Conservation (phyloP, 192 early-diverging fungal species). For the Phlyctochytrium planicorne region DNA sequence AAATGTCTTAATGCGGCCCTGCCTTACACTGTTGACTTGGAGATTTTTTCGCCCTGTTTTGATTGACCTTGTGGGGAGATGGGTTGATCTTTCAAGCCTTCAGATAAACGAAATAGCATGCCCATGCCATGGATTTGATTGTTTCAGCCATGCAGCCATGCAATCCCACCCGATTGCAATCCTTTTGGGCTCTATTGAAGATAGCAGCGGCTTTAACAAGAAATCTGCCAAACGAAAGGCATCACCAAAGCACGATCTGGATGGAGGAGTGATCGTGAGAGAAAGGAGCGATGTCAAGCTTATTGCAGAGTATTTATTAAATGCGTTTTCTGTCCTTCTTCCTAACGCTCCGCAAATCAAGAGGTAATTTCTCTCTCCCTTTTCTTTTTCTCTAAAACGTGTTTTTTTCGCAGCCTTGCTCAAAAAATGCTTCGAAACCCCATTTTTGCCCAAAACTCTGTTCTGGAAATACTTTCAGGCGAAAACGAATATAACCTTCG, state of each 20-base stretch:
- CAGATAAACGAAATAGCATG: background rate
- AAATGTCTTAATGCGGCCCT: slow-evolving; percentile 31
- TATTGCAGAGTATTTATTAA: background rate
- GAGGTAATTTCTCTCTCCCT: slow-evolving; percentile 11
- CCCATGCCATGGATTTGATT: background rate
- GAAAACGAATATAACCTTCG: slow-evolving; percentile 3
- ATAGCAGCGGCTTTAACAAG: background rate
- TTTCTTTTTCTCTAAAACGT: background rate
- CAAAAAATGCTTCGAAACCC: background rate
- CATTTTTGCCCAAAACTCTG: background rate
- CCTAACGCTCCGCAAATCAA: background rate
- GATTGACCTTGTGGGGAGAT: slow-evolving; percentile 78
- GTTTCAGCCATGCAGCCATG: background rate
- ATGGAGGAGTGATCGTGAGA: slow-evolving; percentile 11
- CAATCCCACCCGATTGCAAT: background rate
- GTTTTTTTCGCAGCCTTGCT: background rate
- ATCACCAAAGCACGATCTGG: slow-evolving; percentile 27
- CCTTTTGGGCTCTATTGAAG: background rate
- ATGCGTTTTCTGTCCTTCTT: background rate
- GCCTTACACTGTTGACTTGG: slow-evolving; percentile 31
- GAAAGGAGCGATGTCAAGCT: background rate
- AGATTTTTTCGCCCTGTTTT: slow-evolving; percentile 71
- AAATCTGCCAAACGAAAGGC: no score
- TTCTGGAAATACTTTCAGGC: background rate
- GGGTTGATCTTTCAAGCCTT: slow-evolving; percentile 33